Evolutionary conservation across 768 basidiomycete genomes (phyloP).

Genomic region (Tricholoma bakamatsutake): DNA sequence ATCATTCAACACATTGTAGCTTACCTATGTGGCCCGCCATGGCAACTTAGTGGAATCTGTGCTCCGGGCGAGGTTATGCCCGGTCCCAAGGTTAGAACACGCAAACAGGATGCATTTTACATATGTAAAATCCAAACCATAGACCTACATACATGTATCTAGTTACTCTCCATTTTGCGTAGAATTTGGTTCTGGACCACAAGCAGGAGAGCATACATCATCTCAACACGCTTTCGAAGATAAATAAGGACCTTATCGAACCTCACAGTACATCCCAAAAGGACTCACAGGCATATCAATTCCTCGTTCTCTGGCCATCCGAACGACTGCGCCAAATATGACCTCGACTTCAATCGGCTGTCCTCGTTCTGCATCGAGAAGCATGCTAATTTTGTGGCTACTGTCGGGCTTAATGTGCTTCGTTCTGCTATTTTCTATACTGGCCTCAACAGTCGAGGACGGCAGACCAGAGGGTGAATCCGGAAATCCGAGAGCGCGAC

Average conservation of each 20-base stretch:
- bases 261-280: neutral
- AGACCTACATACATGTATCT: neutral
- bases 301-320: constrained; percentile 38
- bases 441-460: constrained; percentile 31
- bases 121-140: no score
- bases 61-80: no score
- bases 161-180: constrained; percentile 21
- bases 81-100: neutral
- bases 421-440: constrained; percentile 32
- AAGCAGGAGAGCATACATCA: constrained; percentile 50
- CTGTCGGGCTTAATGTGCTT: constrained; percentile 38
- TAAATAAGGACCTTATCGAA: neutral
- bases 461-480: constrained; percentile 38
- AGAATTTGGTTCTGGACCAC: constrained; percentile 61
- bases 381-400: constrained; percentile 53
- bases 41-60: no score
- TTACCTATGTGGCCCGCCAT: no score
- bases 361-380: constrained; percentile 48
- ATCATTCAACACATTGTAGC: no score
- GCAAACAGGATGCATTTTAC: no score
- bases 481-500: constrained; percentile 16
- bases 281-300: constrained; percentile 47
- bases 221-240: constrained; percentile 47
- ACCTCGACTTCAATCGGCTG: constrained; percentile 64
- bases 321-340: constrained; percentile 56